Evolutionary conservation across 176 grass and related monocot genomes (phyloP), one percentile per base, ranked within the genome.

Genomic region (Typha latifolia): DNA sequence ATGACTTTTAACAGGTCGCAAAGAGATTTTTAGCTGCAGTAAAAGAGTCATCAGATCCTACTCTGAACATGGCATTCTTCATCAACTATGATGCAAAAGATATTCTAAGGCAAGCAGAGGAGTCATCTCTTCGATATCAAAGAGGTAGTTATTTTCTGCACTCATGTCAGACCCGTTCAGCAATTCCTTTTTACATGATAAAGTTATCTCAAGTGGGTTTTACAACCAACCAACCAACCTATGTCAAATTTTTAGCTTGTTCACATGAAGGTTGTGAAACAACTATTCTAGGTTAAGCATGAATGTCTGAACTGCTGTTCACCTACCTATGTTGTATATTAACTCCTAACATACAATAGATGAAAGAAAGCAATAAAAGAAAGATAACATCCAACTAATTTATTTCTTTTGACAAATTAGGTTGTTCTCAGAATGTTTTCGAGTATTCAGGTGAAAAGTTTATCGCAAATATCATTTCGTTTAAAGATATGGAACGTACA

Each of bases 21-120:
- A 82, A 71, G 63, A 49, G 93, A 59, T 97, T 97, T 80, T 62
- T 87, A 12, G 72, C 49, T 9, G 88, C 93, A 4, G 88, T 81
- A 20, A 68, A 81, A 72, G 80, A 86, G 12, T 73, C 79, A 15
- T 83, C 83, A 11, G 62, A 47, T 1, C 77, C 79, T 49, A 72
- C 70, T 10, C 66, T 82, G 3, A 74, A 82, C 19, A 92, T 92
- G 93, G 82, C 72, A n/a, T 57, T 97, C 55, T 97, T 97, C 78
- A 97, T 92, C 78, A 80, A 65, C 71, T 89, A 70, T 74, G 68
- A 84, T 70, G 62, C 77, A 8, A 72, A 64, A 0, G 85, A 89
- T 61, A 70, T 91, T 74, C n/a, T 89, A 9, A 67, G 74, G 19
- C 88, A 97, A 48, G 88, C 88, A 0, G 70, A 89, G 63, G 85